Base-by-base conservation (phyloP, 371 early-diverging fungal genomes). In the Rhizopus sp. region DNA sequence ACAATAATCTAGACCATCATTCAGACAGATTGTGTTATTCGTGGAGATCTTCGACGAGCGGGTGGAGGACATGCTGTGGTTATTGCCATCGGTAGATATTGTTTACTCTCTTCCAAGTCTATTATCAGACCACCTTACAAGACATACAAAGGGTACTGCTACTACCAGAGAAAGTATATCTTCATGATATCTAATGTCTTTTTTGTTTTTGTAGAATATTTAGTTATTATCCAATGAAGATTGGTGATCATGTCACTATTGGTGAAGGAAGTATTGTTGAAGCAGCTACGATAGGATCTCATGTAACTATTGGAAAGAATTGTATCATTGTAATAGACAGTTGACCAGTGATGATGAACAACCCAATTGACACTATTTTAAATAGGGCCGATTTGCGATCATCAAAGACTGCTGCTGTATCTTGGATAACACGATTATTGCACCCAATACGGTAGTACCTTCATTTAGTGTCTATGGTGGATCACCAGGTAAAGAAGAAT, bases 171-270 rank as follows among this genome's bases (percentile, higher is more conserved):
- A n/a, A 17, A 2, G 16, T 15, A 17, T 23, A 23, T 23, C 23
- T 23, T 2, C 23, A 23, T 47, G 12, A 35, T 49, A n/a, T 51
- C 12, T 34, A 47, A 47, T 3, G 6, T 2, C n/a, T 5, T 50
- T 29, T 45, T n/a, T n/a, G n/a, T n/a, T n/a, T 31, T 44, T 41
- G 47, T 35, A 85, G 87, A 7, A 81, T 83, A 0, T 90, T 92
- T 59, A 89, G 89, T 66, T 96, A 97, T 67, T 97, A 93, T 62
- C 97, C 97, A 17, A 89, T 95, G 83, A 97, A 96, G 68, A 93
- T 97, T 46, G 93, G 97, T 6, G 96, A 96, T 69, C 86, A 93
- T 69, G 94, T 94, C 5, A 81, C 83, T n/a, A 92, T 96, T 57
- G 95, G 93, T 4, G 91, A 94, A 64, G 89, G 90, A 34, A 79